phyloP scores from a whole-genome alignment of 2,329 filamentous ascomycete genomes.

The Aspergillus sp. region DNA sequence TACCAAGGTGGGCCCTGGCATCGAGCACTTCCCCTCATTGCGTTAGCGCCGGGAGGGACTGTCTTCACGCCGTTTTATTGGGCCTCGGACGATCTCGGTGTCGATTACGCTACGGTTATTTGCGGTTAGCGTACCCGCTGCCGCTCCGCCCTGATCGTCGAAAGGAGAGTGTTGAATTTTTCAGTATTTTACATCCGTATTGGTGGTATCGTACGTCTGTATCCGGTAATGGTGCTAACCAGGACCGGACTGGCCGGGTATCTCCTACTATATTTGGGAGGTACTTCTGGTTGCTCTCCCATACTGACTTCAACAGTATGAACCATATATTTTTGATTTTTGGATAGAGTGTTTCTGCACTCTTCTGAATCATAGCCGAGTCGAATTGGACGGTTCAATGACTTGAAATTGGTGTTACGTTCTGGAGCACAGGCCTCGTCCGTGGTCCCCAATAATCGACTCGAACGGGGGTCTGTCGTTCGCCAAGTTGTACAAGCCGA shows the following conservation, averaged over 20 bases:
- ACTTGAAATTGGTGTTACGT: neutral
- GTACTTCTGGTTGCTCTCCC: too few relatives aligned
- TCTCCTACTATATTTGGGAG: too few relatives aligned
- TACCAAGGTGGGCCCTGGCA: neutral
- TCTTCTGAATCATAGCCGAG: neutral
- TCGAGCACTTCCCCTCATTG: neutral
- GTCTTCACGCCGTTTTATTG: neutral
- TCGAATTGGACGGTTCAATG: neutral
- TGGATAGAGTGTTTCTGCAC: neutral
- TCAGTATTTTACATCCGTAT: neutral
- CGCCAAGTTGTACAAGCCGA: neutral
- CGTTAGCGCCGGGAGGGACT: slow-evolving; percentile 16
- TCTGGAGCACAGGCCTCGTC: neutral
- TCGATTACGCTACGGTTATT: neutral
- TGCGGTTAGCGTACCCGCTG: neutral
- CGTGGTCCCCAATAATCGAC: neutral
- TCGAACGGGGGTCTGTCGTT: neutral
- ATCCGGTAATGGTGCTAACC: too few relatives aligned
- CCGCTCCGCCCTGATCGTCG: neutral
- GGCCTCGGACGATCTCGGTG: neutral
- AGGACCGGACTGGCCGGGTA: too few relatives aligned
- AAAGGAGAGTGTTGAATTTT: neutral
- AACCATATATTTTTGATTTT: too few relatives aligned
- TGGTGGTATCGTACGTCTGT: neutral
- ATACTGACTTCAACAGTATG: too few relatives aligned